Percentiles rank a stretch among this genome's conserved stretches.
Conservation (phyloP, 2,329 filamentous ascomycete species). For the Emergomyces africanus region DNA sequence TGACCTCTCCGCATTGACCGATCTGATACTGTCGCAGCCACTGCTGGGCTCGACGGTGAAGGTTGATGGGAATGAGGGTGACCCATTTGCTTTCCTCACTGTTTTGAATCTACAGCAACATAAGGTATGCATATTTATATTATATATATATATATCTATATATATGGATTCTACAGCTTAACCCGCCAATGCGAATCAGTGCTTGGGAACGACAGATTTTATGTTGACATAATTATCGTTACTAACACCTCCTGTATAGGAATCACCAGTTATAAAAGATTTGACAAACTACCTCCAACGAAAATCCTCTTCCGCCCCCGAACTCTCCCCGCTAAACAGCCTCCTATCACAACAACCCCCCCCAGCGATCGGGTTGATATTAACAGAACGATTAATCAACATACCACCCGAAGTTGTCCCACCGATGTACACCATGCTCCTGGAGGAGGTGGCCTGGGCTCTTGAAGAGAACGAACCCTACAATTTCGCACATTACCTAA, state of each 20-base stretch:
- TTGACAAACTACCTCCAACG: constrained; percentile 57
- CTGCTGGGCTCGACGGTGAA: constrained; percentile 91
- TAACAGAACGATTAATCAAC: constrained; percentile 93
- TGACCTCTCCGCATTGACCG: constrained; percentile 73
- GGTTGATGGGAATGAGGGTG: constrained; percentile 85
- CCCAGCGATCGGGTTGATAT: constrained; percentile 62
- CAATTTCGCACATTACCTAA: constrained; percentile 81
- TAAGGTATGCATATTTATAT: constrained; percentile 28
- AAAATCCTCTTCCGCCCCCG: constrained; percentile 38
- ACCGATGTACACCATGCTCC: constrained; percentile 87
- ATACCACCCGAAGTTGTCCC: constrained; percentile 88
- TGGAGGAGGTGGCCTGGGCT: constrained; percentile 81
- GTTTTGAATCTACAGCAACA: constrained; percentile 73
- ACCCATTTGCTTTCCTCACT: constrained; percentile 86
- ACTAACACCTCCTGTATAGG: constrained; percentile 23
- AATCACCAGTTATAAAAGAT: constrained; percentile 58
- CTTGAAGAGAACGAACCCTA: constrained; percentile 87
- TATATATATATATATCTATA: no score
- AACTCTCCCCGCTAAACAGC: constrained; percentile 45
- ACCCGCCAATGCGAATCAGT: background rate
- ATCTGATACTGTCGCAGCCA: constrained; percentile 76
- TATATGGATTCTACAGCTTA: background rate
- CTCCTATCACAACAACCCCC: constrained; percentile 41
- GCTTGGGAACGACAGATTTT: background rate
- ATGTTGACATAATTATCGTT: background rate